phyloP scores from a whole-genome alignment of 805 yeast species.

The Yamadazyma sp. region DNA sequence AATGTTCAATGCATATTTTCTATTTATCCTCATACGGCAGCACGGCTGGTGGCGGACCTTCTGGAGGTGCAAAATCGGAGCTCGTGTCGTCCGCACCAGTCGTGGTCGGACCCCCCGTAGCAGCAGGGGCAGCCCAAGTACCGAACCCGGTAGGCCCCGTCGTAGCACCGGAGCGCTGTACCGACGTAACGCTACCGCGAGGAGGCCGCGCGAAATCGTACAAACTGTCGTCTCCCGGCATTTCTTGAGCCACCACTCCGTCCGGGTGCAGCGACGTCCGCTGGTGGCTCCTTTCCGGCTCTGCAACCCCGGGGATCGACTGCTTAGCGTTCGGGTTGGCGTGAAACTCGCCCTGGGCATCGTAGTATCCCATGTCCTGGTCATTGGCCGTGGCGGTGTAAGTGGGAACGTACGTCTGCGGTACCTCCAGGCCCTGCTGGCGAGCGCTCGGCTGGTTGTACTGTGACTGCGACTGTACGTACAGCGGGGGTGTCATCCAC shows the following conservation, averaged over 20 bases:
- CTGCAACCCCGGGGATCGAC: constrained; percentile 1
- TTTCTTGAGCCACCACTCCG: constrained; percentile 7
- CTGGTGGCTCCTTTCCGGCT: constrained; percentile 13
- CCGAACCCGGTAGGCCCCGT: too few relatives aligned
- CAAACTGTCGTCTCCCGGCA: constrained; percentile 3
- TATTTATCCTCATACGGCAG: too few relatives aligned
- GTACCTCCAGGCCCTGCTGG: constrained; percentile 36
- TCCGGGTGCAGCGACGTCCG: constrained; percentile 12
- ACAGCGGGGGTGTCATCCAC: constrained; percentile 87
- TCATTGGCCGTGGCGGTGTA: constrained; percentile 68
- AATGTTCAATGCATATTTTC: background rate
- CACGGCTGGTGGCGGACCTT: constrained; percentile 5
- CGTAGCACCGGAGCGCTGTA: too few relatives aligned
- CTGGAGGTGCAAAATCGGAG: constrained; percentile 1
- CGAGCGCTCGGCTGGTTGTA: constrained; percentile 43
- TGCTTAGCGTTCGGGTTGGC: constrained; percentile 29
- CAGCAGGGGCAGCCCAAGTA: too few relatives aligned
- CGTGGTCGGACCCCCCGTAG: too few relatives aligned
- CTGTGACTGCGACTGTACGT: constrained; percentile 62
- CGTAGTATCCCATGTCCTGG: constrained; percentile 77
- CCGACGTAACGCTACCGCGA: constrained; percentile 5
- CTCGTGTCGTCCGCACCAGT: background rate
- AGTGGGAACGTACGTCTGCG: constrained; percentile 57
- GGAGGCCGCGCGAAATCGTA: constrained; percentile 4
- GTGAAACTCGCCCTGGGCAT: constrained; percentile 51